These are phyloP conservation scores for Mortierella claussenii DNA, from an alignment of 192 early-diverging fungal species.

Conservation along the genomic window DNA sequence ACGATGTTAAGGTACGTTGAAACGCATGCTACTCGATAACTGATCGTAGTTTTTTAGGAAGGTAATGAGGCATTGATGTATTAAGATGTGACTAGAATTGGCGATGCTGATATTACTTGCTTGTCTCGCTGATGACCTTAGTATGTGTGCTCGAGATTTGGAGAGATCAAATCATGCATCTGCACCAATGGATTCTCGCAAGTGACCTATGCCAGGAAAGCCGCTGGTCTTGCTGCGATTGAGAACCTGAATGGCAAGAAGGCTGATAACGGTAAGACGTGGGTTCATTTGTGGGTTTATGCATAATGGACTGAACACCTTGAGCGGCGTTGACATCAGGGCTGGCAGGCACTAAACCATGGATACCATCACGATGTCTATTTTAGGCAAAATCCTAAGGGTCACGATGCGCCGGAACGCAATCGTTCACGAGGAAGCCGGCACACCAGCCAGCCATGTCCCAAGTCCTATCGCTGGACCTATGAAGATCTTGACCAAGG, in stretches of 20 bases:
- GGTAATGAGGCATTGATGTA: too few relatives aligned
- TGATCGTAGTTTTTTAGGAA: too few relatives aligned
- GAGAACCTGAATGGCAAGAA: slow-evolving; percentile 57
- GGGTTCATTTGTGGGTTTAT: too few relatives aligned
- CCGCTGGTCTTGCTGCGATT: slow-evolving; percentile 56
- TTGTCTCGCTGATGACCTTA: slow-evolving; percentile 3
- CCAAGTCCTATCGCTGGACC: slow-evolving; percentile 35
- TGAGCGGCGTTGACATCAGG: too few relatives aligned
- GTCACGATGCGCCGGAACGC: slow-evolving; percentile 33
- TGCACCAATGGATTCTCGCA: slow-evolving; percentile 59
- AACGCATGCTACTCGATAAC: not conserved
- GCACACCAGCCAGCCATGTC: not conserved
- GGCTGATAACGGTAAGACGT: slow-evolving; percentile 58
- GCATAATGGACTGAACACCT: too few relatives aligned
- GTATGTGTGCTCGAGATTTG: slow-evolving; percentile 48
- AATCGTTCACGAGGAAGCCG: slow-evolving; percentile 18
- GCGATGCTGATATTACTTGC: not conserved
- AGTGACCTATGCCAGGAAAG: slow-evolving; percentile 57
- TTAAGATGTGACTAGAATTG: not conserved
- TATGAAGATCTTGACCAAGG: slow-evolving; percentile 43
- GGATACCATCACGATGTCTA: too few relatives aligned
- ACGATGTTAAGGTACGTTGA: slow-evolving; percentile 60
- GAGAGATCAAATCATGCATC: slow-evolving; percentile 52
- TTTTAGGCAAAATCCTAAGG: slow-evolving; percentile 30
- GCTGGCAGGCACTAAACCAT: too few relatives aligned